Evolutionary conservation across 768 basidiomycete species (phyloP).

Genomic region (Leccinum aurantiacum): DNA sequence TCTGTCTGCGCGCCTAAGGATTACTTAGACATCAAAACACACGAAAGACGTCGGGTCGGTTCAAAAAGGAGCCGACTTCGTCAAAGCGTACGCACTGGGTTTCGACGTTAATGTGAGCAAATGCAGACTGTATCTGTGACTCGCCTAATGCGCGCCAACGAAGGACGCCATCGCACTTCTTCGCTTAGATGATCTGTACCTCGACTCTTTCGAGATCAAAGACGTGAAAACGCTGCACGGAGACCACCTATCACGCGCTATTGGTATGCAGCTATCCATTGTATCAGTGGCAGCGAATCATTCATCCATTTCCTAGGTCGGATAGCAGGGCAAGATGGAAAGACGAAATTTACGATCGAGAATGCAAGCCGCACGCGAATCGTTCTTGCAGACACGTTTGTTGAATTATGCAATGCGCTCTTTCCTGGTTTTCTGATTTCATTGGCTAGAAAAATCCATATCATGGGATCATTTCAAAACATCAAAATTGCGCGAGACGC

Average conservation of each 20-base stretch:
- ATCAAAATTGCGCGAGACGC: slow-evolving; percentile 98
- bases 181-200: slow-evolving; percentile 93
- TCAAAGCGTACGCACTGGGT: slow-evolving; percentile 91
- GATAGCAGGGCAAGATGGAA: slow-evolving; percentile 98
- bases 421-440: slow-evolving; percentile 7
- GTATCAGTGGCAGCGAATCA: background rate
- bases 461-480: slow-evolving; percentile 97
- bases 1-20: slow-evolving; percentile 5
- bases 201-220: slow-evolving; percentile 98
- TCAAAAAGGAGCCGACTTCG: slow-evolving; percentile 96
- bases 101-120: slow-evolving; percentile 87
- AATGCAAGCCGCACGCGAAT: slow-evolving; percentile 97
- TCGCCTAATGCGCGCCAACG: slow-evolving; percentile 5
- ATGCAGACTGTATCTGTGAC: background rate
- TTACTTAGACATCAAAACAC: slow-evolving; percentile 81
- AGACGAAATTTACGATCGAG: slow-evolving; percentile 98
- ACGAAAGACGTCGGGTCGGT: slow-evolving; percentile 91
- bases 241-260: slow-evolving; percentile 97
- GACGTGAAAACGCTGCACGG: slow-evolving; percentile 98
- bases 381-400: slow-evolving; percentile 94
- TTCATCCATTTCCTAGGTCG: slow-evolving; percentile 56
- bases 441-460: slow-evolving; percentile 84
- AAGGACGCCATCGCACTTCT: slow-evolving; percentile 96
- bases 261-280: slow-evolving; percentile 53
- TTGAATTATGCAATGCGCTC: slow-evolving; percentile 15